Conservation (phyloP, 495 filamentous ascomycete species). For the Hyaloscypha finlandica region DNA sequence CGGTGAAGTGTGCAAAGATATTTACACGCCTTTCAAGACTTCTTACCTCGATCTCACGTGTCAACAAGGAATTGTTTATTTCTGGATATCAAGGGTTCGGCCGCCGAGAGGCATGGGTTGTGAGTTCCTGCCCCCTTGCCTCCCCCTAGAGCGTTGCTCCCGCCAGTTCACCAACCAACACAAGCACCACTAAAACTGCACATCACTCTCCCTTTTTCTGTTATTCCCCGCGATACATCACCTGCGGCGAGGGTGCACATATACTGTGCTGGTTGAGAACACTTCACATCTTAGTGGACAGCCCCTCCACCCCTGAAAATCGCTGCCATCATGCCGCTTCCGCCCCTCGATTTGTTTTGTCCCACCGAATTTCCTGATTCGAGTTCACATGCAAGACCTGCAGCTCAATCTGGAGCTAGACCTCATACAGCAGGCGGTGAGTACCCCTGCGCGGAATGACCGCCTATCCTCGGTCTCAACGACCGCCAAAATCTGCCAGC, state of each 20-base stretch:
- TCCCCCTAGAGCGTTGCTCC: background rate
- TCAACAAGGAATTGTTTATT: background rate
- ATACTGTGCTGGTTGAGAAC: background rate
- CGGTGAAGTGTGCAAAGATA: background rate
- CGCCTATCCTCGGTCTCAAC: constrained; percentile 17
- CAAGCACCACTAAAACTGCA: background rate
- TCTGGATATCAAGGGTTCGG: background rate
- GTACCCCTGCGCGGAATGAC: background rate
- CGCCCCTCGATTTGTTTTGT: background rate
- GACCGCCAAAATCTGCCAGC: background rate
- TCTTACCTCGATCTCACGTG: background rate
- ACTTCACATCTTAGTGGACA: background rate
- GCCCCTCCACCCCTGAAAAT: background rate
- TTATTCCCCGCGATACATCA: background rate
- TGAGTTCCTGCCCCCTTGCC: background rate
- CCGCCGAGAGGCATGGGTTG: background rate
- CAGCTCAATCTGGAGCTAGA: background rate
- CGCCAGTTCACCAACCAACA: background rate
- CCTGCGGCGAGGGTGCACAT: background rate
- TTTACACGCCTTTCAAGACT: background rate
- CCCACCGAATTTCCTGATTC: background rate
- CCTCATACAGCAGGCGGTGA: constrained; percentile 12
- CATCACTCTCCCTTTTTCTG: background rate
- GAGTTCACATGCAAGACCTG: constrained; percentile 10
- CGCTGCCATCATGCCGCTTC: background rate